Evolutionary conservation across 495 filamentous ascomycete genomes (phyloP), one percentile per base, ranked within the genome.

Genomic region (Penicillium turbatum): DNA sequence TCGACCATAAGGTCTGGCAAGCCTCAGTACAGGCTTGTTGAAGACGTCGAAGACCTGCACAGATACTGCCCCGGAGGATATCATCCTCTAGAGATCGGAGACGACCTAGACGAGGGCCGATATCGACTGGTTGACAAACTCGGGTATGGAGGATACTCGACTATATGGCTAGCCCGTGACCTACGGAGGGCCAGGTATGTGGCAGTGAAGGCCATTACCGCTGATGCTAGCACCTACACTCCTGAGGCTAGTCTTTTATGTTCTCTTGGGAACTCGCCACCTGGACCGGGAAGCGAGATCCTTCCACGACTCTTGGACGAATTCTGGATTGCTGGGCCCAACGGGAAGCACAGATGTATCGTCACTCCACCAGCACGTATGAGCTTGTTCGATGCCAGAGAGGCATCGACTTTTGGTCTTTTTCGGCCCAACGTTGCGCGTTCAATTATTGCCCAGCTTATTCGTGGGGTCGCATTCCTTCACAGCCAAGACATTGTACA

Each of bases 141-240:
- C 24, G 75, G 74, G 0, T 59, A 64, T 42, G 74, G 74, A 55
- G 56, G 63, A 11, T 77, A 67, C 57, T 76, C 72, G 4, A 77
- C 75, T 16, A 64, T 69, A 35, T 78, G 73, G 74, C 69, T 79
- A 24, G 72, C 69, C 41, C 56, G 55, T 9, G 72, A 77, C 40
- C 19, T 43, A 36, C 53, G 16, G 38, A 41, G n/a, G 30, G 45
- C 37, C 7, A 51, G 27, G 47, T 61, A 64, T 43, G 55, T 62
- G 35, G 53, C 60, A 15, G 48, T 61, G 30, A 65, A 68, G 15
- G 48, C 48, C 5, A 52, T 51, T 24, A 61, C 56, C 6, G 64
- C 61, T 16, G 59, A 67, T 51, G 36, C 53, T 21, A 62, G 56
- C 51, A 1, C 30, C 2, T n/a, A n/a, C 21, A 31, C 56, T 3